These are phyloP conservation scores for Thalassiosira allenii DNA, from an alignment of 352 stramenopile species.

Conservation along the genomic window DNA sequence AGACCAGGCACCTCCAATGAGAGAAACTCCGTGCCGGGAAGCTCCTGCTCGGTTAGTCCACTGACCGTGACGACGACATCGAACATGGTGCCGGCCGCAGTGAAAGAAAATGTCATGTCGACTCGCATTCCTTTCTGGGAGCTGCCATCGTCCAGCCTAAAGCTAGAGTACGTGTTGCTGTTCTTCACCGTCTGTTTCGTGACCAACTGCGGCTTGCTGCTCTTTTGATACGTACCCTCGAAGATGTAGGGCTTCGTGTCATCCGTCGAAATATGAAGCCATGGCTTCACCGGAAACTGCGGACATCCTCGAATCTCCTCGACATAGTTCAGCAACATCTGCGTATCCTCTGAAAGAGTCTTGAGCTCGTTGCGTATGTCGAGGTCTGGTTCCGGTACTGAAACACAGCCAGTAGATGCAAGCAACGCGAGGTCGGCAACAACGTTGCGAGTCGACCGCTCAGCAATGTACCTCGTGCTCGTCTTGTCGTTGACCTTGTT, in stretches of 20 bases:
- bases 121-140: conserved; percentile 18
- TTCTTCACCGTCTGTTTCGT: neutral
- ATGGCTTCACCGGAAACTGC: neutral
- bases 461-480: neutral
- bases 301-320: neutral
- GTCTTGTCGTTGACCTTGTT: neutral
- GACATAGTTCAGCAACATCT: neutral
- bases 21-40: conserved; percentile 20
- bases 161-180: neutral
- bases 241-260: conserved; percentile 6
- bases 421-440: neutral
- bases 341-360: neutral
- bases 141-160: neutral
- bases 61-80: conserved; percentile 9
- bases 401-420: neutral
- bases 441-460: neutral
- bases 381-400: neutral
- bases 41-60: conserved; percentile 13
- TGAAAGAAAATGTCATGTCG: conserved; percentile 24
- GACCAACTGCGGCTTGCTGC: neutral
- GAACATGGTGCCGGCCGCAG: conserved; percentile 7
- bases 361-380: conserved; percentile 1
- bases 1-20: conserved; percentile 9
- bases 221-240: neutral
- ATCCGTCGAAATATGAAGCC: neutral